These are phyloP conservation scores for Yamadazyma epiphylla DNA, from an alignment of 1,139 yeast genomes.

Conservation along the genomic window DNA sequence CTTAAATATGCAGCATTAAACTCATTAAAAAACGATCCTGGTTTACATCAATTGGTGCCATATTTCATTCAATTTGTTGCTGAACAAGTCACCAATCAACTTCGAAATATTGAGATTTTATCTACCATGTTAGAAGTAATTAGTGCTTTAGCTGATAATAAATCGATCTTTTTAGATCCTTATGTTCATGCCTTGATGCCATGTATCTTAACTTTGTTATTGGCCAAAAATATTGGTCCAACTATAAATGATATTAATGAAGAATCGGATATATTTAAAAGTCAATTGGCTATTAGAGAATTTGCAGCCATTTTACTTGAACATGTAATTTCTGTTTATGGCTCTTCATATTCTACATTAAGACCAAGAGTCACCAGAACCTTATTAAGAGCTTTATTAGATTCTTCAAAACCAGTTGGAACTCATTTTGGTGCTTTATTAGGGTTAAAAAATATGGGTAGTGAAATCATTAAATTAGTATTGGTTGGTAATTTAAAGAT, in stretches of 20 bases:
- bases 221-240: slow-evolving; percentile 88
- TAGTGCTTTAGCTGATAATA: slow-evolving; percentile 79
- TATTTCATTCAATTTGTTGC: slow-evolving; percentile 95
- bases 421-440: slow-evolving; percentile 90
- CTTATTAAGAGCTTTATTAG: slow-evolving; percentile 82
- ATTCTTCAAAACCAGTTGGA: slow-evolving; percentile 71
- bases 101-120: slow-evolving; percentile 67
- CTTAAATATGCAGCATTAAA: slow-evolving; percentile 77
- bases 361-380: slow-evolving; percentile 95
- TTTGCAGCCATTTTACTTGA: slow-evolving; percentile 83
- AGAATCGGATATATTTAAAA: slow-evolving; percentile 29
- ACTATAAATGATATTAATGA: slow-evolving; percentile 30
- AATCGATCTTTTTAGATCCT: slow-evolving; percentile 88
- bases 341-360: slow-evolving; percentile 82
- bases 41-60: slow-evolving; percentile 93
- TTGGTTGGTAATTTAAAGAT: slow-evolving; percentile 79
- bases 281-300: slow-evolving; percentile 68
- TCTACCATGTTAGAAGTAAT: slow-evolving; percentile 91
- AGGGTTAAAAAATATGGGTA: slow-evolving; percentile 81
- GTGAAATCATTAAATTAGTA: slow-evolving; percentile 82
- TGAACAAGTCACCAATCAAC: slow-evolving; percentile 88
- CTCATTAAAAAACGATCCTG: slow-evolving; percentile 84
- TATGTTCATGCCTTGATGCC: slow-evolving; percentile 97
- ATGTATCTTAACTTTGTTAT: slow-evolving; percentile 79
- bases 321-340: slow-evolving; percentile 73